A percentile compares a stretch with the other conserved stretches of the same genome.
Conservation (phyloP, 768 basidiomycete species). For the Tricholoma terreum region DNA sequence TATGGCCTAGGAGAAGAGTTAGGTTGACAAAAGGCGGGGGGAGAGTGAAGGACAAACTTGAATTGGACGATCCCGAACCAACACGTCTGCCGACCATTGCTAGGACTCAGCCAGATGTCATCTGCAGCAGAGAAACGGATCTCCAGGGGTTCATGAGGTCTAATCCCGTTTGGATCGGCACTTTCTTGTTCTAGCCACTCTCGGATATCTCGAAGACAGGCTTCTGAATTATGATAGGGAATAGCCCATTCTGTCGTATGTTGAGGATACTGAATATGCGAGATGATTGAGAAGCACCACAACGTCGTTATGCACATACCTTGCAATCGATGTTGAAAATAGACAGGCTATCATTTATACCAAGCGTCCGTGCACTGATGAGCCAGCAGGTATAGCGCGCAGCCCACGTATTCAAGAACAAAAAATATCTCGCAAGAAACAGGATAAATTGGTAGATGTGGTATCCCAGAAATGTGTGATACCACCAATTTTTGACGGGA, state of each 20-base stretch:
- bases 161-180: conserved; percentile 64
- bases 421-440: conserved; percentile 68
- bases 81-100: conserved; percentile 70
- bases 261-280: conserved; percentile 67
- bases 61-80: conserved; percentile 99
- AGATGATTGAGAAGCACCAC: conserved; percentile 6
- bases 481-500: conserved; percentile 59
- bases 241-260: conserved; percentile 96
- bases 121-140: conserved; percentile 85
- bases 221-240: conserved; percentile 61
- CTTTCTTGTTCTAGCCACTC: conserved; percentile 70
- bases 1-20: conserved; percentile 63
- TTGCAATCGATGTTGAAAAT: conserved; percentile 94
- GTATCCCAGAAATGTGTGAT: conserved; percentile 69
- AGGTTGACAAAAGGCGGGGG: not conserved
- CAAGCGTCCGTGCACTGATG: conserved; percentile 47
- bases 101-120: conserved; percentile 94
- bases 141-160: conserved; percentile 92
- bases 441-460: conserved; percentile 84
- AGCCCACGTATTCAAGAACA: conserved; percentile 59
- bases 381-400: conserved; percentile 71
- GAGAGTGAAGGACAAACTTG: conserved; percentile 56
- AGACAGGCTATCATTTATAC: conserved; percentile 73
- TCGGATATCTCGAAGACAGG: conserved; percentile 70
- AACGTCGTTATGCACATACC: conserved; percentile 43